A percentile compares a stretch with the other conserved stretches of the same genome.
phyloP scores from a whole-genome alignment of 768 basidiomycete species.

The Chalciporus chontae region DNA sequence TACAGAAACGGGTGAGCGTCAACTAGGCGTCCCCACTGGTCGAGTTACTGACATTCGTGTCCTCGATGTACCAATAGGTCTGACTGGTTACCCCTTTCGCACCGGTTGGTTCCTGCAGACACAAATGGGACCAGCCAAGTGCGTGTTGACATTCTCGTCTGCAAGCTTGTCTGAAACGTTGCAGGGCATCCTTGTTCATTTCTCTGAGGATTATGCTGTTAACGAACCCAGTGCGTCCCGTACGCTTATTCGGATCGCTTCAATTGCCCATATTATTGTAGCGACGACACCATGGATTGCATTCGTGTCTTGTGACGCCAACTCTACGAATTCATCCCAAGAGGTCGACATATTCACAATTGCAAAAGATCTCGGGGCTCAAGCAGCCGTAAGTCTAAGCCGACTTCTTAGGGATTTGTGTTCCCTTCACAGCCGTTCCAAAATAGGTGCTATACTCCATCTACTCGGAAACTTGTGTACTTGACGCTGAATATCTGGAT shows the following conservation, averaged over 20 bases:
- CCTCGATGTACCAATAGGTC: constrained; percentile 35
- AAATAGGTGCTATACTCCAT: constrained; percentile 73
- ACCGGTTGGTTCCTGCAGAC: constrained; percentile 51
- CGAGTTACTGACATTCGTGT: not conserved
- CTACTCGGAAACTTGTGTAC: constrained; percentile 66
- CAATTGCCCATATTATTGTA: constrained; percentile 24
- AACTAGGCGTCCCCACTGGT: not conserved
- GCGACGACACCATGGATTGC: constrained; percentile 90
- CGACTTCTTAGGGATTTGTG: not conserved
- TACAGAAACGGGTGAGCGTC: constrained; percentile 44
- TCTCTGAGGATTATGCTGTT: constrained; percentile 58
- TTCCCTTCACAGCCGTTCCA: constrained; percentile 1
- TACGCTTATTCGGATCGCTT: constrained; percentile 25
- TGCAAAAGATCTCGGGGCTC: constrained; percentile 74
- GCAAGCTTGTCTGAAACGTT: not conserved
- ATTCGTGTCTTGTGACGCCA: constrained; percentile 77
- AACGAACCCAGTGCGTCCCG: constrained; percentile 47
- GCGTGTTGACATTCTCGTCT: constrained; percentile 10
- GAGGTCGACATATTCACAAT: constrained; percentile 78
- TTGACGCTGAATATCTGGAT: constrained; percentile 69
- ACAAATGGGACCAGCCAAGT: constrained; percentile 57
- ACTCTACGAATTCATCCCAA: constrained; percentile 60
- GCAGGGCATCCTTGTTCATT: constrained; percentile 82
- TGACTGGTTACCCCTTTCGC: constrained; percentile 53
- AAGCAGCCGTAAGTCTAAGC: constrained; percentile 65